Conservation (phyloP, 495 filamentous ascomycete species). For the Durotheca rogersii region DNA sequence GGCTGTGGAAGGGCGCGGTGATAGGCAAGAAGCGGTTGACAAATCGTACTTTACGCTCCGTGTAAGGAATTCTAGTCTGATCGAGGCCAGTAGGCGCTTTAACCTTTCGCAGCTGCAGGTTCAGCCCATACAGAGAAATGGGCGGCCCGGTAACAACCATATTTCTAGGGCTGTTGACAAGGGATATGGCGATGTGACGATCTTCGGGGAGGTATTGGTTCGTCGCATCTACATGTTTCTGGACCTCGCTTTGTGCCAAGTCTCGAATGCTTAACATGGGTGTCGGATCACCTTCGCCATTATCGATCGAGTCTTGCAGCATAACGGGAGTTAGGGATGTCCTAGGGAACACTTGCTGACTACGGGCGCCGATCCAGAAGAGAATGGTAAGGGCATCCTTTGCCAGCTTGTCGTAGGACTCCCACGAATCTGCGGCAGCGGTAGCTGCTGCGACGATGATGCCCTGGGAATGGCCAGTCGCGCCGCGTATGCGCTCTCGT, state of each 20-base stretch:
- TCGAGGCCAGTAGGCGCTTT: conserved; percentile 96
- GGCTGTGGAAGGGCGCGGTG: conserved; percentile 96
- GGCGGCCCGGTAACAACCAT: conserved; percentile 96
- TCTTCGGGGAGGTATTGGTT: conserved; percentile 93
- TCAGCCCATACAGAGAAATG: conserved; percentile 92
- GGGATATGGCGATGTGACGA: conserved; percentile 89
- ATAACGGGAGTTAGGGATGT: conserved; percentile 90
- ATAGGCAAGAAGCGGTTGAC: conserved; percentile 97
- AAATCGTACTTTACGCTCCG: conserved; percentile 92
- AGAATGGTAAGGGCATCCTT: conserved; percentile 82
- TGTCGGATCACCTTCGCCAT: conserved; percentile 89
- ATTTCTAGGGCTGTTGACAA: conserved; percentile 95
- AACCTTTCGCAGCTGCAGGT: conserved; percentile 88
- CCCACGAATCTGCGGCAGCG: conserved; percentile 83
- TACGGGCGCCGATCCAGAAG: conserved; percentile 99
- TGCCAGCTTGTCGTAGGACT: conserved; percentile 76
- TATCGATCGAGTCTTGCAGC: conserved; percentile 90
- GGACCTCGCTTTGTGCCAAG: conserved; percentile 77
- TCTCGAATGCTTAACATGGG: conserved; percentile 98
- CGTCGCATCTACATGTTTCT: conserved; percentile 92
- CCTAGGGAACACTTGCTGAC: conserved; percentile 93
- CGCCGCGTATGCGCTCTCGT: conserved; percentile 75
- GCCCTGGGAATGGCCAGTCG: conserved; percentile 96
- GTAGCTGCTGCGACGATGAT: conserved; percentile 92
- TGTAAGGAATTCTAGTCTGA: conserved; percentile 91